These are phyloP conservation scores for Triangularia setosa DNA, from an alignment of 2,329 filamentous ascomycete genomes.

Conservation along the genomic window DNA sequence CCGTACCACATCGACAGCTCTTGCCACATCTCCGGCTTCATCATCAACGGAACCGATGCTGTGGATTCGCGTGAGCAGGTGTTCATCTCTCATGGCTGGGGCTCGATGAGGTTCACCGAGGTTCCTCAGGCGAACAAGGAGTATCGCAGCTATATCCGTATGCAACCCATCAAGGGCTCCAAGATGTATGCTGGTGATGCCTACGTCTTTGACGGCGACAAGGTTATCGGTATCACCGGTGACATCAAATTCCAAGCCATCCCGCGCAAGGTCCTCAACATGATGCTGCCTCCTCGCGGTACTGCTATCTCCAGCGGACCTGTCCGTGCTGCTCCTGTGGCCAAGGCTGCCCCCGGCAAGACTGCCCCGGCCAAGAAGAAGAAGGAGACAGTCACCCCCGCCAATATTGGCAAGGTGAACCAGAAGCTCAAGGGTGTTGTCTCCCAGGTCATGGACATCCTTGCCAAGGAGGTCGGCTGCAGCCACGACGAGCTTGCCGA, in stretches of 20 bases:
- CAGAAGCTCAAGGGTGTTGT: slow-evolving; percentile 48
- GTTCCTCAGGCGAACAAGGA: slow-evolving; percentile 42
- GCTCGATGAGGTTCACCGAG: slow-evolving; percentile 48
- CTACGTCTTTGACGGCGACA: slow-evolving; percentile 51
- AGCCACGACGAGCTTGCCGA: slow-evolving; percentile 52
- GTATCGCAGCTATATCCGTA: slow-evolving; percentile 55
- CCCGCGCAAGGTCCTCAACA: slow-evolving; percentile 62
- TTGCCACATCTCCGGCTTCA: slow-evolving; percentile 58
- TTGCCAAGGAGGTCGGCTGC: slow-evolving; percentile 55
- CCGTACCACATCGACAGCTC: slow-evolving; percentile 58
- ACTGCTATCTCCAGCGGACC: slow-evolving; percentile 36
- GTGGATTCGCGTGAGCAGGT: slow-evolving; percentile 52
- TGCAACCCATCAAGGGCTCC: slow-evolving; percentile 50
- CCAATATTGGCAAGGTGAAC: slow-evolving; percentile 47
- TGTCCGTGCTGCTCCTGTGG: slow-evolving; percentile 34
- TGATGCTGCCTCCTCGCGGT: slow-evolving; percentile 60
- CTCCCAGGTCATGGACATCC: slow-evolving; percentile 46
- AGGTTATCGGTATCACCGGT: slow-evolving; percentile 44
- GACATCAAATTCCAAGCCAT: slow-evolving; percentile 66
- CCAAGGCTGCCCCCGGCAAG: slow-evolving; percentile 35
- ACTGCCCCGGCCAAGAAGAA: slow-evolving; percentile 38
- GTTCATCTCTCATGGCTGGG: slow-evolving; percentile 59
- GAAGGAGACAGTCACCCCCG: slow-evolving; percentile 44
- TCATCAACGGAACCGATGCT: slow-evolving; percentile 55
- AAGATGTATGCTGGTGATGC: slow-evolving; percentile 53